Base-by-base conservation (phyloP, 1,284 basidiomycete species). In the Prillingera fragicola region DNA sequence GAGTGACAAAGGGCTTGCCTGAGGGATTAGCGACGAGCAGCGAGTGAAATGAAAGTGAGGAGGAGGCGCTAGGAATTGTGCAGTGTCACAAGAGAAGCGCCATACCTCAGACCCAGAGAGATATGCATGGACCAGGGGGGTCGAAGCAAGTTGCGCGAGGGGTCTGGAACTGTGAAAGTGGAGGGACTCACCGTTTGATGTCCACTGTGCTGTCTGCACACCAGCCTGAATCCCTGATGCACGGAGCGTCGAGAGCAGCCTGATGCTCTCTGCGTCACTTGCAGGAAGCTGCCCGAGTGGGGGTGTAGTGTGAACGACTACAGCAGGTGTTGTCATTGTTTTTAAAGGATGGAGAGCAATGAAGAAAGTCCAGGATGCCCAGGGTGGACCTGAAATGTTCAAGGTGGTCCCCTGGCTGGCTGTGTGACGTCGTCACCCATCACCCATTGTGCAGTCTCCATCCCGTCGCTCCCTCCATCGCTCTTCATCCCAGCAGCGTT, bases 1-100 rank as follows among this genome's bases (percentile, higher is more conserved):
- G 56, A 0, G 62, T 59, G 14, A 69, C 48, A 31, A 55, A 62
- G 5, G 66, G 60, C 26, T 55, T 51, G 24, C 63, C 63, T 62
- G 43, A 4, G 6, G 0, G 15, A 36, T 44, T 19, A 44, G 36
- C 42, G 17, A 2, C 2, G 6, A n/a, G 3, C 21, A 19, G 5
- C 3, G 25, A 13, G 18, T 13, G 18, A 29, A 18, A 10, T n/a
- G 37, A 27, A 14, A 13, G 27, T 18, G 19, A 10, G 17, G 2
- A 33, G 5, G 10, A 24, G 15, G 17, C 21, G 27, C 10, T 15
- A 22, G 31, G n/a, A 31, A 19, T 15, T 14, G 14, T 27, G 13
- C n/a, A n/a, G n/a, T n/a, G n/a, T n/a, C n/a, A n/a, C n/a, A n/a
- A n/a, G n/a, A n/a, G n/a, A n/a, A n/a, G n/a, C n/a, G n/a, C n/a